Conservation (phyloP, 148 eudicot species). For the Vaccinium darrowii region DNA sequence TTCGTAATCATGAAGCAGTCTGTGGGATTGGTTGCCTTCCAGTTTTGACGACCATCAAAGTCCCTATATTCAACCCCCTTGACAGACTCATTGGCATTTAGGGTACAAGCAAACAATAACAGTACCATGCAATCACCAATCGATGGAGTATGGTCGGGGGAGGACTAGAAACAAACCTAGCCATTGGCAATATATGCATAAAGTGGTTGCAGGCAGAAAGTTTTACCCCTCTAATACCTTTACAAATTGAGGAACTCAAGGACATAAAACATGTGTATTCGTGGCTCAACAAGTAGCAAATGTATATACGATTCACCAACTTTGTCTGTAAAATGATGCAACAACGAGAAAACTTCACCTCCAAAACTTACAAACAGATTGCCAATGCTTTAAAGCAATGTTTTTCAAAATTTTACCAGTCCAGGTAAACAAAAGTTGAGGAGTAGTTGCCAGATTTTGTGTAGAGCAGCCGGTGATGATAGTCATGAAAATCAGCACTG, state of each 20-base stretch:
- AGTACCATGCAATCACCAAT: no score
- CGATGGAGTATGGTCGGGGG: no score
- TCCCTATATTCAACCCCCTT: background rate
- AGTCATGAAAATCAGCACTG: slow-evolving; percentile 96
- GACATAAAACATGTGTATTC: background rate
- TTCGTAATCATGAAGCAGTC: background rate
- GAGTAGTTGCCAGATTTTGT: slow-evolving; percentile 95
- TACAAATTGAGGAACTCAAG: no score
- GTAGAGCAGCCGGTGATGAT: slow-evolving; percentile 87
- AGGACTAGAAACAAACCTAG: no score
- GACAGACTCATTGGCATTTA: background rate
- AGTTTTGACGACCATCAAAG: background rate
- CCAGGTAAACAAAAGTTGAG: slow-evolving; percentile 94
- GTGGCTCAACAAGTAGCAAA: background rate
- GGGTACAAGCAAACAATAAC: background rate
- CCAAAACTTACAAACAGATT: background rate
- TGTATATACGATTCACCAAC: background rate
- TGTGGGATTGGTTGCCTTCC: background rate
- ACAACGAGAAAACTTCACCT: background rate
- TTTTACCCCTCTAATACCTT: no score
- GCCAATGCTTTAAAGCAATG: background rate
- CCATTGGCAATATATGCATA: no score
- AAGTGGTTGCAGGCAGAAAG: no score
- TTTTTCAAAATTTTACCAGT: slow-evolving; percentile 47
- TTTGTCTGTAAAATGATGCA: background rate